These are phyloP conservation scores for Coccomyxa sp. DNA, from an alignment of 139 green algal species.

Conservation along the genomic window DNA sequence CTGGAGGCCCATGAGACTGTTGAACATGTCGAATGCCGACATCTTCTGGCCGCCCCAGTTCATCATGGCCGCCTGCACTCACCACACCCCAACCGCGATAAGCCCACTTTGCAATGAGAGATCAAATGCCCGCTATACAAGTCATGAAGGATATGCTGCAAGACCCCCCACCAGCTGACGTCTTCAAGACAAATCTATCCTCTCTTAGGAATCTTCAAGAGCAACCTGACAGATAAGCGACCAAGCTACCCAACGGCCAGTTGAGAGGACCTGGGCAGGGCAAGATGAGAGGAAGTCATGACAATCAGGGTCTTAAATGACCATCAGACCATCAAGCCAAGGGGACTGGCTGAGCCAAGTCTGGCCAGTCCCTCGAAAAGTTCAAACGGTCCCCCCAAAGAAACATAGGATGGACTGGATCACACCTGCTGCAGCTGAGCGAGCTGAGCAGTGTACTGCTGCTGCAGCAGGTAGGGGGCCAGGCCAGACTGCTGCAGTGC, in stretches of 20 bases:
- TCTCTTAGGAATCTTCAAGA: too few species aligned
- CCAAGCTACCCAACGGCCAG: background rate
- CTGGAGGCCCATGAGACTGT: background rate
- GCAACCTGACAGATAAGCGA: too few species aligned
- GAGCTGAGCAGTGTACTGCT: background rate
- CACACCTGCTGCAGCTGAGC: conserved; percentile 1
- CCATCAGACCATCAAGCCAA: too few species aligned
- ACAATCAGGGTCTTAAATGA: too few species aligned
- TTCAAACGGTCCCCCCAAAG: too few species aligned
- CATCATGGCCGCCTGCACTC: background rate
- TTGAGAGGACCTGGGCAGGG: background rate
- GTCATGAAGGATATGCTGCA: background rate
- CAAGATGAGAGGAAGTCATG: background rate
- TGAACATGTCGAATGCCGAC: background rate
- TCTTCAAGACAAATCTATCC: too few species aligned
- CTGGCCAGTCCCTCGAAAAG: too few species aligned
- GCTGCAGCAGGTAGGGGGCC: conserved; percentile 1
- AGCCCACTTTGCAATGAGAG: background rate
- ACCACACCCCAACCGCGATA: background rate
- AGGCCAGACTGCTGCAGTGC: conserved; percentile 5
- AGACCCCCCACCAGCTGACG: background rate
- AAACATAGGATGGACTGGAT: background rate
- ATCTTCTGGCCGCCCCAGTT: background rate
- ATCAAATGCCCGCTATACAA: background rate
- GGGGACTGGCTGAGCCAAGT: too few species aligned